A percentile compares a stretch with the other conserved stretches of the same genome.
These are phyloP conservation scores for Penicillium sp. DNA, from an alignment of 2,329 filamentous ascomycete genomes.

Conservation along the genomic window DNA sequence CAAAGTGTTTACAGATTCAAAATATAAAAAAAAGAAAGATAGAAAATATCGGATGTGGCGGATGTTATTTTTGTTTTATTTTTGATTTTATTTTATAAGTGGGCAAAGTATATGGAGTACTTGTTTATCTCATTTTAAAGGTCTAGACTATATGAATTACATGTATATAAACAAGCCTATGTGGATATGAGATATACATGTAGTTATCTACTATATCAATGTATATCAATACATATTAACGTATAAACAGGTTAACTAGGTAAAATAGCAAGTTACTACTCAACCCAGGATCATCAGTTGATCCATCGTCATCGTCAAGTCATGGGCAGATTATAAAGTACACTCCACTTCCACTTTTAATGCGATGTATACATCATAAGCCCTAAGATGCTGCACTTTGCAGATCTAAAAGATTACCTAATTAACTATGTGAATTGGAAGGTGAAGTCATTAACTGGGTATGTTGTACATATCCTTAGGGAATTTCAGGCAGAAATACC, in stretches of 20 bases:
- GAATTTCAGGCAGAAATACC: background rate
- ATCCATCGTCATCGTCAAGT: constrained; percentile 3
- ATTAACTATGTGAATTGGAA: background rate
- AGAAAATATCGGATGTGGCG: constrained; percentile 10
- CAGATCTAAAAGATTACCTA: background rate
- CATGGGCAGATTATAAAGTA: background rate
- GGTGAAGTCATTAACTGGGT: background rate
- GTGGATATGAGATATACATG: too few relatives aligned
- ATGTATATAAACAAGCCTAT: too few relatives aligned
- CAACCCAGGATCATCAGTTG: background rate
- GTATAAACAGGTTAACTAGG: background rate
- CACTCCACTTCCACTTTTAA: background rate
- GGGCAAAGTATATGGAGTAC: too few relatives aligned
- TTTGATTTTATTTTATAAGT: too few relatives aligned
- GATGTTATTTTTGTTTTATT: constrained; percentile 5
- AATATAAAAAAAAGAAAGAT: background rate
- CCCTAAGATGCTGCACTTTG: background rate
- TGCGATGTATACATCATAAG: background rate
- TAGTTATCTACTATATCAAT: too few relatives aligned
- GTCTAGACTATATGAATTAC: too few relatives aligned
- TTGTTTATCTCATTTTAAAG: too few relatives aligned
- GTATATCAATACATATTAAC: background rate
- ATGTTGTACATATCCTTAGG: background rate
- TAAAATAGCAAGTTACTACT: background rate
- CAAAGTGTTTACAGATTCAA: background rate